Conservation (phyloP, 148 eudicot genomes). For the Fallopia convolvulus region DNA sequence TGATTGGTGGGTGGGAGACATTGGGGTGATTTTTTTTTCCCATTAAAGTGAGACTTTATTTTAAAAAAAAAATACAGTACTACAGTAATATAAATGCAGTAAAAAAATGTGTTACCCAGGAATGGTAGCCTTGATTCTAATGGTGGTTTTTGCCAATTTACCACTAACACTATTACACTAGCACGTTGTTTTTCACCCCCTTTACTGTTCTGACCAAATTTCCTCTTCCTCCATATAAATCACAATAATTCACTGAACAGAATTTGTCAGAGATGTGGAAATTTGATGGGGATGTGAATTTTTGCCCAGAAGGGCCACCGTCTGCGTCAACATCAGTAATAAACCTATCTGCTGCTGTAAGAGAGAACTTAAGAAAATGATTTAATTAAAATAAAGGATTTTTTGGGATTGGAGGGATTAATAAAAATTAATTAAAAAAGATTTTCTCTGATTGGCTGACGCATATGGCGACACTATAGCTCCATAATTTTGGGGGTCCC, state of each 20-base stretch:
- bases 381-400: not conserved
- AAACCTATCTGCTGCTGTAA: not conserved
- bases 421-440: not conserved
- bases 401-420: not conserved
- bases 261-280: conserved; percentile 8
- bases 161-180: not conserved
- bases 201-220: not conserved
- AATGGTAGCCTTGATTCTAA: not conserved
- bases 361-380: not conserved
- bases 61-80: not conserved
- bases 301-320: not conserved
- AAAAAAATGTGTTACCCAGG: not conserved
- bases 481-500: not conserved
- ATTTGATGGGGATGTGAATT: not conserved
- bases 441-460: not conserved
- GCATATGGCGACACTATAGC: not conserved
- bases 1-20: conserved; percentile 11
- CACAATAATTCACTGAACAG: conserved; percentile 1
- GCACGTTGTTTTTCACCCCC: not conserved
- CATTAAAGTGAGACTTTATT: not conserved
- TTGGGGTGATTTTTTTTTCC: not conserved
- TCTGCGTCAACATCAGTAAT: not conserved
- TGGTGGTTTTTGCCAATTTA: conserved; percentile 7
- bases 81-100: not conserved
- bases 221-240: not conserved